Conservation (phyloP, 768 basidiomycete species). For the Tricholoma matsutake region DNA sequence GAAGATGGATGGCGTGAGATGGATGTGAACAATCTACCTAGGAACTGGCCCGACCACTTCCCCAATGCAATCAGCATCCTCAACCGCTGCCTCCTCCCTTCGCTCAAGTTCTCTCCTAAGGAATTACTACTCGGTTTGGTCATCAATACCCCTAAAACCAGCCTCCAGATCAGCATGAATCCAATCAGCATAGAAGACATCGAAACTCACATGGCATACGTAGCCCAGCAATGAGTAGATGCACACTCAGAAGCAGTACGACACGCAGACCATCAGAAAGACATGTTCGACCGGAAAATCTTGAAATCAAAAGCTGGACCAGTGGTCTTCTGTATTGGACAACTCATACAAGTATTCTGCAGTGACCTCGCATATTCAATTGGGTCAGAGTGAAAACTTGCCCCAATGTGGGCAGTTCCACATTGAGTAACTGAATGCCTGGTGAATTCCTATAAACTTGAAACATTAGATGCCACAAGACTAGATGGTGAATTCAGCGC, state of each 20-base stretch:
- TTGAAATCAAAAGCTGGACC: conserved; percentile 10
- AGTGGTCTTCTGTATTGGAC: conserved; percentile 18
- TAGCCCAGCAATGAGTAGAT: no score
- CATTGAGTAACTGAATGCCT: no score
- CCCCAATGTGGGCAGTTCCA: no score
- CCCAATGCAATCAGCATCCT: conserved; percentile 21
- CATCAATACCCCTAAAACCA: conserved; percentile 27
- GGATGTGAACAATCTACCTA: conserved; percentile 23
- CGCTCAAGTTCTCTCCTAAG: no score
- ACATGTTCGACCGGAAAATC: conserved; percentile 23
- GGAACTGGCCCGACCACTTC: conserved; percentile 31
- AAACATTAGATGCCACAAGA: not conserved
- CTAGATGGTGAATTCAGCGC: not conserved
- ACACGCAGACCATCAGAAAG: conserved; percentile 21
- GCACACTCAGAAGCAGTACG: no score
- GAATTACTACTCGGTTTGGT: conserved; percentile 24
- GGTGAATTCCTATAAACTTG: no score
- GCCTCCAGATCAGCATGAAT: not conserved
- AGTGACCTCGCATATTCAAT: not conserved
- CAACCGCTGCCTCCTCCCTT: conserved; percentile 23
- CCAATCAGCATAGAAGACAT: conserved; percentile 6
- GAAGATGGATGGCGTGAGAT: no score
- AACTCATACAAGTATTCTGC: no score
- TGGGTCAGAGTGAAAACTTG: not conserved
- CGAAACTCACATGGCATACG: no score